Conservation (phyloP, 2,329 filamentous ascomycete genomes). For the Scopulariopsis brevicaulis region DNA sequence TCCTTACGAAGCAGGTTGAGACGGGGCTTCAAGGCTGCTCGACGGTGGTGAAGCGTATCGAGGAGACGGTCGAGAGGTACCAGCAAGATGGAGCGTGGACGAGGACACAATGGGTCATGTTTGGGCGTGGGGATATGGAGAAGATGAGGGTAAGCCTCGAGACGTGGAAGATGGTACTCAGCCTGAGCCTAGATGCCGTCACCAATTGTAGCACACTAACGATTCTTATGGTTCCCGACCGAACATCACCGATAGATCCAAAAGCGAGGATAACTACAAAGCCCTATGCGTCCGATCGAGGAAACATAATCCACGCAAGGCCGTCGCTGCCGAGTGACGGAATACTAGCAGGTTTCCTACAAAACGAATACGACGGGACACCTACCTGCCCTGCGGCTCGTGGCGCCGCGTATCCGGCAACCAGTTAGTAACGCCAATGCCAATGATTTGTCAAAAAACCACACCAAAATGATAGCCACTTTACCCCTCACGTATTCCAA, state of each 20-base stretch:
- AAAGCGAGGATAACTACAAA: too few species aligned
- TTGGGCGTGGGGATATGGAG: background rate
- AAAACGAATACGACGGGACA: too few species aligned
- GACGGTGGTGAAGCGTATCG: background rate
- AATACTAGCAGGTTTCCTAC: too few species aligned
- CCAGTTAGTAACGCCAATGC: background rate
- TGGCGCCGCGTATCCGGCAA: background rate
- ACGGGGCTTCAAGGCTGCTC: too few species aligned
- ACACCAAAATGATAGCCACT: background rate
- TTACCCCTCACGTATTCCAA: background rate
- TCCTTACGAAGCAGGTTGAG: background rate
- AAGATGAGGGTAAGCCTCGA: background rate
- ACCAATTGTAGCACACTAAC: too few species aligned
- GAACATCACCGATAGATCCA: too few species aligned
- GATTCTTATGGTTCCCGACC: too few species aligned
- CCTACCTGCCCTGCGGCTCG: too few species aligned
- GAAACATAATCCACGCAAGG: too few species aligned
- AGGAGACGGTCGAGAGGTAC: background rate
- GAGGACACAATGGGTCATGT: background rate
- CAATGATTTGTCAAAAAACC: background rate
- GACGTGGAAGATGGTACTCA: background rate
- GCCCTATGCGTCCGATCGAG: too few species aligned
- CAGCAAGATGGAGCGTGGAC: background rate
- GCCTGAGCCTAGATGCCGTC: background rate
- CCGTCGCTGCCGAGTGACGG: too few species aligned